Evolutionary conservation across 1,284 basidiomycete genomes (phyloP), one percentile per base, ranked within the genome.

Genomic region (Moniliophthora roreri): DNA sequence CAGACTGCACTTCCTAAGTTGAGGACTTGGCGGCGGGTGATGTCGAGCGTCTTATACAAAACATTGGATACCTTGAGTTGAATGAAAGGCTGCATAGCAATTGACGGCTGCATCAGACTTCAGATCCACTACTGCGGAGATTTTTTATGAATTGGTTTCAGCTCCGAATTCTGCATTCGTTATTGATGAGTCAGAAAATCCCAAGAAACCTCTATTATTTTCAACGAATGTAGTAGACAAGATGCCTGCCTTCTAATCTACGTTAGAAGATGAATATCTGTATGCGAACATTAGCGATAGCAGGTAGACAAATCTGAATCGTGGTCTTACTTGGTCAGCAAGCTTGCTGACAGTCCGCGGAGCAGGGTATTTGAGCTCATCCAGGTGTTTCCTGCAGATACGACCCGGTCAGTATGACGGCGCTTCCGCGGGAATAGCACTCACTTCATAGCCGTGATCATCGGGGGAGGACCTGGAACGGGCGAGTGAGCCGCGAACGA

Each of bases 361-460:
- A 39, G 86, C 83, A 45, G 93, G 87, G 77, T 94, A 98, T 60
- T 85, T 86, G 62, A 99, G 83, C 51, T 89, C 90, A 26, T 84
- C 87, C 23, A 99, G 82, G 69, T 96, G 87, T 79, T 90, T 94
- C 79, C 91, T 93, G 58, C 23, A 38, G 38, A 24, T 48, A 35
- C 20, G 47, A 44, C 48, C 13, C 35, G 48, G 16, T 61, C 37
- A 57, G 53, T 4, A 32, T 53, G 48, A 24, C 51, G 28, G 42
- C 46, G 58, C 37, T 62, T 49, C 37, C 53, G 18, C 20, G 13
- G 39, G 21, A 37, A 53, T 10, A 40, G 11, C 10, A 77, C 87
- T 71, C 66, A 92, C 91, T 98, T 98, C 94, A 98, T 98, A 44
- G 95, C 96, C 50, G 77, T 80, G 69, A 97, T 87, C 96, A 98